phyloP scores from a whole-genome alignment of 2,329 filamentous ascomycete species.

The Nakataea oryzae region DNA sequence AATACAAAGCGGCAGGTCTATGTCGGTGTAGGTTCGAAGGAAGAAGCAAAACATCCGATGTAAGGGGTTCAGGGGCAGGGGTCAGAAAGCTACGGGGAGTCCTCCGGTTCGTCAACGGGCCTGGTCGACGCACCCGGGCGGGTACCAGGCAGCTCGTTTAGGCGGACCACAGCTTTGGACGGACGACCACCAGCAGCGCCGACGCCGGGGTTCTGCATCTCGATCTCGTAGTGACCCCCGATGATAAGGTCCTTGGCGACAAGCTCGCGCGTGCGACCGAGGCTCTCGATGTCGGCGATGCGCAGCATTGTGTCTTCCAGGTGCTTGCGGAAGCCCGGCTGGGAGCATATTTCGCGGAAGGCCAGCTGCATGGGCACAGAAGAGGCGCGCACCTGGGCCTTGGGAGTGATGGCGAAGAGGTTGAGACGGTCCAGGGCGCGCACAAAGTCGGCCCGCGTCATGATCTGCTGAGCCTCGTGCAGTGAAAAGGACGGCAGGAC shows the following conservation, averaged over 20 bases:
- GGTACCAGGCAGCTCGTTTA: neutral
- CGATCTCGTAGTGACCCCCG: conserved; percentile 67
- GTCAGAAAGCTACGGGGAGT: neutral
- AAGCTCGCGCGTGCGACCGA: conserved; percentile 87
- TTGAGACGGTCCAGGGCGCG: conserved; percentile 87
- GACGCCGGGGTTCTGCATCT: neutral
- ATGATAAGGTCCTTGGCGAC: conserved; percentile 91
- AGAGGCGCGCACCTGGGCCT: conserved; percentile 80
- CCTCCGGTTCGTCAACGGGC: neutral
- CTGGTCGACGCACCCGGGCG: neutral
- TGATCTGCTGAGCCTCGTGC: conserved; percentile 78
- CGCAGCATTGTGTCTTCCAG: conserved; percentile 74
- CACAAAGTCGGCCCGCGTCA: conserved; percentile 94
- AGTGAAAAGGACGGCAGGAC: conserved; percentile 71
- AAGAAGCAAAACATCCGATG: neutral
- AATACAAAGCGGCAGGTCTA: neutral
- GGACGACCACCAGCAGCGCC: neutral
- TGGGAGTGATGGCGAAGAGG: conserved; percentile 85
- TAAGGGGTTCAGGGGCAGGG: neutral
- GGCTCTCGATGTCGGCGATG: conserved; percentile 85
- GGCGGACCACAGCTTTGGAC: neutral
- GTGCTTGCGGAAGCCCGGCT: conserved; percentile 71
- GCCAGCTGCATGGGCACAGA: conserved; percentile 94
- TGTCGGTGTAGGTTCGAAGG: neutral
- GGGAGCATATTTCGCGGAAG: conserved; percentile 70